Evolutionary conservation across 1,284 basidiomycete genomes (phyloP), one percentile per base, ranked within the genome.

Genomic region (Rhodotorula sp.): DNA sequence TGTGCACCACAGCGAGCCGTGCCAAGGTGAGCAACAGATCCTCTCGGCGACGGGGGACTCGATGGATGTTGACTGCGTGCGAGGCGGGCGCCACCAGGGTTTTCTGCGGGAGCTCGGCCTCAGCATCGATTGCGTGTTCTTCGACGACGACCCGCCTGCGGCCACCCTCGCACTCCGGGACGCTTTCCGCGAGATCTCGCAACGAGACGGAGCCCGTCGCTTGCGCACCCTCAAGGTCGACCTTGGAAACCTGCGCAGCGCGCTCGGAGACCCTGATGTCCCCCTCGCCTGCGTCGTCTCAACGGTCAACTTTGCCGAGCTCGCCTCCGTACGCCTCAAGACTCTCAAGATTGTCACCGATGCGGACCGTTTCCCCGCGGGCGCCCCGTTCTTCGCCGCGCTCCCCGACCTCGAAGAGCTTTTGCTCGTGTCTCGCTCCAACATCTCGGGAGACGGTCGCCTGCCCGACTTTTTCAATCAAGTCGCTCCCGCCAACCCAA

Each of bases 381-480:
- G 72, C 47, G 62, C 64, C 1, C 58, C 65, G 1, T 66, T 73
- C 66, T 64, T 67, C 46, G 51, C 46, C 61, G 48, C 54, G 10
- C n/a, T 73, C 2, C 56, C 72, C 2, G 20, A 58, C 1, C 64
- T 73, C 18, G 21, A 66, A 8, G 21, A 48, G 15, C 51, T 73
- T 29, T 18, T 43, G 16, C 18, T 73, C 43, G 60, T 69, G 3
- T 52, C 57, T 4, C n/a, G 54, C 12, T 6, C 29, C 0, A 3
- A 29, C 26, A 26, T 29, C 14, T 3, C 14, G 1, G 54, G 48
- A 34, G 64, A 63, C 3, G 39, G 23, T 0, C 49, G 57, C 18
- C 63, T 73, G 2, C 72, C 72, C 20, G 66, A 68, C 34, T 68
- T 70, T 58, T 68, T 70, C 63, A n/a, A 31, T 14, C 54, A 56